phyloP scores from a whole-genome alignment of 306 rosid species.

The Vachellia pachyceras region DNA sequence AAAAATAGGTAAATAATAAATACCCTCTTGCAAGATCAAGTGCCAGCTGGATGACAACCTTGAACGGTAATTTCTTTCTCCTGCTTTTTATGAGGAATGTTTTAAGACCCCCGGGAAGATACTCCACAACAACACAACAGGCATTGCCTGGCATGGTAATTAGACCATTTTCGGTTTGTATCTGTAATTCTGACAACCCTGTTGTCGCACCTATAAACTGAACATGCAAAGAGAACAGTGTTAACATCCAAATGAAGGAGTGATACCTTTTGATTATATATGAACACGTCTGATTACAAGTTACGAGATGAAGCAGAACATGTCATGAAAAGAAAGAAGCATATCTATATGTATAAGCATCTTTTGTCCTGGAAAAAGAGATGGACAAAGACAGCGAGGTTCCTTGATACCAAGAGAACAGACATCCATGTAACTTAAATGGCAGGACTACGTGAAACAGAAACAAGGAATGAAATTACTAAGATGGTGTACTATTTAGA shows the following conservation, averaged over 20 bases:
- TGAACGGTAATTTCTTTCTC: slow-evolving; percentile 81
- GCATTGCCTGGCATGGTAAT: slow-evolving; percentile 79
- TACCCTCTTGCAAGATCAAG: slow-evolving; percentile 94
- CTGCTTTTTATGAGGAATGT: slow-evolving; percentile 81
- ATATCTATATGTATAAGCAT: background rate
- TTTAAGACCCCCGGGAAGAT: slow-evolving; percentile 81
- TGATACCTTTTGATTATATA: background rate
- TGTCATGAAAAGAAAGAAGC: background rate
- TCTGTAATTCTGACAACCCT: slow-evolving; percentile 76
- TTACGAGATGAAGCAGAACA: slow-evolving; percentile 34
- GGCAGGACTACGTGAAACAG: background rate
- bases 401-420: slow-evolving; percentile 15
- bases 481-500: background rate
- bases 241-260: slow-evolving; percentile 22
- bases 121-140: slow-evolving; percentile 88
- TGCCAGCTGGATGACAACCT: slow-evolving; percentile 79
- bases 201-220: slow-evolving; percentile 88
- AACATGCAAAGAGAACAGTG: slow-evolving; percentile 23
- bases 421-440: background rate
- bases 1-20: slow-evolving; percentile 33
- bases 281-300: background rate
- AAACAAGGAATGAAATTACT: background rate
- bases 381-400: background rate
- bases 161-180: slow-evolving; percentile 80
- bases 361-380: slow-evolving; percentile 18